These are phyloP conservation scores for Chaetomium olivaceum DNA, from an alignment of 2,329 filamentous ascomycete species.

Conservation along the genomic window DNA sequence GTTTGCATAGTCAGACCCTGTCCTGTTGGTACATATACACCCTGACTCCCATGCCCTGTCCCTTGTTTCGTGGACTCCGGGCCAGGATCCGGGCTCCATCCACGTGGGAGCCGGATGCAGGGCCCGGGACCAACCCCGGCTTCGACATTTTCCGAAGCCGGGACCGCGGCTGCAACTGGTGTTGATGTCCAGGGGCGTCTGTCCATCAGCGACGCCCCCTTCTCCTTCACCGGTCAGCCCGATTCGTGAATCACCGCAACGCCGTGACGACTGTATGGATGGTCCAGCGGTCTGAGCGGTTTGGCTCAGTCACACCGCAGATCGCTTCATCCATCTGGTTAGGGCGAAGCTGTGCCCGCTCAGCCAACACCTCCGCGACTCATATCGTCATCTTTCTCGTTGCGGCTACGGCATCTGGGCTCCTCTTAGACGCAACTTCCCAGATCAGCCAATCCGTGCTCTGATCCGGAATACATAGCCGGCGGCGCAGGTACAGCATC, in stretches of 20 bases:
- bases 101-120: too few relatives aligned
- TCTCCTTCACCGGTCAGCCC: too few relatives aligned
- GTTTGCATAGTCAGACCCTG: too few relatives aligned
- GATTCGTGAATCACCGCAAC: background rate
- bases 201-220: too few relatives aligned
- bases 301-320: slow-evolving; percentile 9
- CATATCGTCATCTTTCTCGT: background rate
- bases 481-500: slow-evolving; percentile 1
- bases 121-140: too few relatives aligned
- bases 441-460: slow-evolving; percentile 8
- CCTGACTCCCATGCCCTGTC: too few relatives aligned
- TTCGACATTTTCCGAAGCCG: too few relatives aligned
- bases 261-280: background rate
- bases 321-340: slow-evolving; percentile 14
- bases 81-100: too few relatives aligned
- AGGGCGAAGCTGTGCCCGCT: slow-evolving; percentile 8
- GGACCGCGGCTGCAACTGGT: too few relatives aligned
- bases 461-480: slow-evolving; percentile 9
- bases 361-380: slow-evolving; percentile 1
- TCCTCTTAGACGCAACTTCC: background rate
- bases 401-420: background rate
- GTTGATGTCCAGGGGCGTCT: too few relatives aligned
- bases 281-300: background rate
- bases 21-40: too few relatives aligned
- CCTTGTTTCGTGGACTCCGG: too few relatives aligned